Percentiles rank a stretch among this genome's conserved stretches.
These are phyloP conservation scores for Pichia eremophila DNA, from an alignment of 805 yeast species.

Conservation along the genomic window DNA sequence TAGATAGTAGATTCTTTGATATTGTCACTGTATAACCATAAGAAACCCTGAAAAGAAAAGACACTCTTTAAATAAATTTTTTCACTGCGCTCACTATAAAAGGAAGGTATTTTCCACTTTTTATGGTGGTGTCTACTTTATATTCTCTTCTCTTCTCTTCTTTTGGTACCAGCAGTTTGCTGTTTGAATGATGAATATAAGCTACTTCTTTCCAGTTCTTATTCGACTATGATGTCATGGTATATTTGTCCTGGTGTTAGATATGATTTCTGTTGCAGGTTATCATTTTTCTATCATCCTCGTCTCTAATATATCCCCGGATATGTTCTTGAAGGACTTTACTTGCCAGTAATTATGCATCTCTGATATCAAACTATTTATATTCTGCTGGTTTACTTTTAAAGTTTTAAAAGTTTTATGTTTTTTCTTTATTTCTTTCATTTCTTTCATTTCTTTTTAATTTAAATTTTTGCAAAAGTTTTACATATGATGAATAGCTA, in stretches of 20 bases:
- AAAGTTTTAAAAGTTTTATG: constrained; percentile 2
- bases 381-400: constrained; percentile 8
- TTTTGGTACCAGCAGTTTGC: constrained; percentile 7
- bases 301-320: background rate
- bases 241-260: constrained; percentile 36
- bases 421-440: constrained; percentile 6
- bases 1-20: constrained; percentile 52
- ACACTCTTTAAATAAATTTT: background rate
- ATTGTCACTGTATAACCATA: background rate
- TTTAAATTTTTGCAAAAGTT: background rate
- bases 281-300: constrained; percentile 23
- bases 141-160: background rate
- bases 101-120: background rate
- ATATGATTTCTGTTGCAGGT: constrained; percentile 22
- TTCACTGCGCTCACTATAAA: background rate
- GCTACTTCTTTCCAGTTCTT: constrained; percentile 87
- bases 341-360: constrained; percentile 76
- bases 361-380: constrained; percentile 36
- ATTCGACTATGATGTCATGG: constrained; percentile 94
- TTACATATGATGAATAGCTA: constrained; percentile 60
- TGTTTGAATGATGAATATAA: constrained; percentile 26
- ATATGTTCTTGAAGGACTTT: constrained; percentile 38
- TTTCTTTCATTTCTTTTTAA: constrained; percentile 1
- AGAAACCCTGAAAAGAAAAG: background rate
- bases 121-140: background rate